Base-by-base conservation (phyloP, 495 filamentous ascomycete genomes). In the Lepraria neglecta region DNA sequence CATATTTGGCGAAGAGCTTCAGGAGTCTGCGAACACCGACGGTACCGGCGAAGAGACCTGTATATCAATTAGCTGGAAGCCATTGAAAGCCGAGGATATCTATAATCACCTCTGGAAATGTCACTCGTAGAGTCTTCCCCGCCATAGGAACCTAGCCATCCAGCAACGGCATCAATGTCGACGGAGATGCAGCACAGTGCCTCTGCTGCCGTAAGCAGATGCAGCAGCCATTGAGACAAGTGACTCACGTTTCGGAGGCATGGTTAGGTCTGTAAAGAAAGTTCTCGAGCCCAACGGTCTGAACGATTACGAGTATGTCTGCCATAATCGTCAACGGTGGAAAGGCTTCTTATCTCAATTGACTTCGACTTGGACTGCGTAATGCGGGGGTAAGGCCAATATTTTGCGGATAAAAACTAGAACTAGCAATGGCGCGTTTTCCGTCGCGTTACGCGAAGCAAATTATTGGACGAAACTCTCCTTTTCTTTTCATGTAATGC, bases 1-100 rank as follows among this genome's bases (percentile, higher is more conserved):
- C 82, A 77, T 90, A 87, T 70, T 89, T 90, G 9, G 84, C 78
- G 70, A 91, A 89, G 3, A 92, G 71, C 63, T 87, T 89, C 10
- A 92, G 78, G 3, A 92, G 74, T 10, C 88, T 83, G 11, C 81
- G 79, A 1, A 85, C 86, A 35, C 88, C 88, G 42, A 89, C 76
- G 7, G 86, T 87, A 38, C 87, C 88, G 35, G 87, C 87, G 70
- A 82, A 90, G 48, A 89, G 71, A 44, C 87, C 87, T 82, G 58
- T 10, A 43, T 2, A 61, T 21, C 43, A 46, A 48, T 72, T 47
- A 70, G 35, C 27, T 35, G 53, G 31, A 11, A 35, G 7, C 11
- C 45, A 11, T 45, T 60, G 21, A 38, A 58, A 7, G 2, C 30
- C 9, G 15, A 44, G 40, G 14, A 42, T 7, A 12, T 57, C 14